Evolutionary conservation across 78 protist genomes (phyloP).

Genomic region (Dictyostelium purpureum): DNA sequence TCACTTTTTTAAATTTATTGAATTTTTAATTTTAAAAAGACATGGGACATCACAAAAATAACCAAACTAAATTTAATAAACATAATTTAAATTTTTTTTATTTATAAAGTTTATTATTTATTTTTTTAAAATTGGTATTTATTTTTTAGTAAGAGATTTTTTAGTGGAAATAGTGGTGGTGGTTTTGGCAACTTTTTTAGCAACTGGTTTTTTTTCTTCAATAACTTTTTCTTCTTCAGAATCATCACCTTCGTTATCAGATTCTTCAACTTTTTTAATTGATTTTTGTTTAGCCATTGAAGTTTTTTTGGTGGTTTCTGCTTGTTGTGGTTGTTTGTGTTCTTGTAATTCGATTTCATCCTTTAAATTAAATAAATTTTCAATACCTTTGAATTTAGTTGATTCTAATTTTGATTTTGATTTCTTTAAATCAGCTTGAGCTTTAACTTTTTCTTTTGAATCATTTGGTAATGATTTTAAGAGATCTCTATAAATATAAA

Average conservation of each 20-base stretch:
- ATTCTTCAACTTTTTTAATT: neutral
- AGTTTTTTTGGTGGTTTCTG: neutral
- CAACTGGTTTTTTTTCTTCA: neutral
- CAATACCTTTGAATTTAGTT: conserved; percentile 9
- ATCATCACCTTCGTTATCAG: neutral
- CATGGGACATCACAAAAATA: too few species aligned
- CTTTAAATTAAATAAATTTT: conserved; percentile 23
- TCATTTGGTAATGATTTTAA: conserved; percentile 15
- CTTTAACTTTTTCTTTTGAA: neutral
- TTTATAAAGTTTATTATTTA: too few species aligned
- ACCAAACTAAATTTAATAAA: too few species aligned
- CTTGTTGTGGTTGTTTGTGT: neutral
- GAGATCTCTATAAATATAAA: conserved; percentile 1
- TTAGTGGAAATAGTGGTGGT: too few species aligned
- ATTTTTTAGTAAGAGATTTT: too few species aligned
- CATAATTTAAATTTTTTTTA: too few species aligned
- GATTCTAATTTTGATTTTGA: neutral
- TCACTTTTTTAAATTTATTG: too few species aligned
- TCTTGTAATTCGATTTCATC: conserved; percentile 16
- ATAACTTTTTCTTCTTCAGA: neutral
- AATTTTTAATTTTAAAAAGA: too few species aligned
- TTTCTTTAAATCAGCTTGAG: neutral
- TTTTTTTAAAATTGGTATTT: too few species aligned
- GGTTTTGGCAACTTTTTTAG: conserved; percentile 13
- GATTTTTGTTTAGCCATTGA: too few species aligned